Evolutionary conservation across 2,329 filamentous ascomycete species (phyloP).

Genomic region (Aspergillus fijiensis): DNA sequence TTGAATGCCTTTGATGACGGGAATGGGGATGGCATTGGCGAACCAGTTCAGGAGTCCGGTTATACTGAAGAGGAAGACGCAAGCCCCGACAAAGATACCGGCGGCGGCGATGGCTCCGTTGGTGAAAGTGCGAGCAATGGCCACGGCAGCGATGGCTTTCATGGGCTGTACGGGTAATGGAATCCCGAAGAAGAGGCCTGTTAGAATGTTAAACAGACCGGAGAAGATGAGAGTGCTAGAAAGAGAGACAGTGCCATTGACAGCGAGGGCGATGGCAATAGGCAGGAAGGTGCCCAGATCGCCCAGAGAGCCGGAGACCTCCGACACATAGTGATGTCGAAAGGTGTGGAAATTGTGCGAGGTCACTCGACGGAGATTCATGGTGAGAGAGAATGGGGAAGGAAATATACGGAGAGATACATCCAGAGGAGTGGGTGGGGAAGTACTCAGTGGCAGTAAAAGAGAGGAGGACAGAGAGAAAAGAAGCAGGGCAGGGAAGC

Average conservation of each 20-base stretch:
- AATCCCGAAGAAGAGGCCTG: slow-evolving; percentile 79
- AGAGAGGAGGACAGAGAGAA: not conserved
- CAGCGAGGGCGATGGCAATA: slow-evolving; percentile 79
- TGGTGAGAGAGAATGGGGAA: slow-evolving; percentile 8
- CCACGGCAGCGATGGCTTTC: slow-evolving; percentile 87
- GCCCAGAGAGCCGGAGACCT: slow-evolving; percentile 85
- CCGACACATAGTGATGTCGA: slow-evolving; percentile 59
- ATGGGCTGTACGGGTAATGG: slow-evolving; percentile 88
- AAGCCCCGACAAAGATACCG: slow-evolving; percentile 72
- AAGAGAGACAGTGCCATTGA: slow-evolving; percentile 75
- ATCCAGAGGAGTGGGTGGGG: not conserved
- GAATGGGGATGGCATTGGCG: slow-evolving; percentile 72
- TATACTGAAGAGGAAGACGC: slow-evolving; percentile 72
- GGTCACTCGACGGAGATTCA: slow-evolving; percentile 26
- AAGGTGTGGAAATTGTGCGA: slow-evolving; percentile 58
- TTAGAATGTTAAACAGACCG: slow-evolving; percentile 80
- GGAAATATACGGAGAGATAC: not conserved
- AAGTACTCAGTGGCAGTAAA: not conserved
- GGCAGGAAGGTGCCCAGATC: slow-evolving; percentile 89
- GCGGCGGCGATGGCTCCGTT: slow-evolving; percentile 75
- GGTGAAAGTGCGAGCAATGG: slow-evolving; percentile 68
- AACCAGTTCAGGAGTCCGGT: slow-evolving; percentile 77
- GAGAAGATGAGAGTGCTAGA: slow-evolving; percentile 84
- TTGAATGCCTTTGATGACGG: slow-evolving; percentile 92
- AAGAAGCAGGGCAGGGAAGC: not conserved